Conservation (phyloP, 306 rosid genomes). For the Cucurbita argyrosperma region DNA sequence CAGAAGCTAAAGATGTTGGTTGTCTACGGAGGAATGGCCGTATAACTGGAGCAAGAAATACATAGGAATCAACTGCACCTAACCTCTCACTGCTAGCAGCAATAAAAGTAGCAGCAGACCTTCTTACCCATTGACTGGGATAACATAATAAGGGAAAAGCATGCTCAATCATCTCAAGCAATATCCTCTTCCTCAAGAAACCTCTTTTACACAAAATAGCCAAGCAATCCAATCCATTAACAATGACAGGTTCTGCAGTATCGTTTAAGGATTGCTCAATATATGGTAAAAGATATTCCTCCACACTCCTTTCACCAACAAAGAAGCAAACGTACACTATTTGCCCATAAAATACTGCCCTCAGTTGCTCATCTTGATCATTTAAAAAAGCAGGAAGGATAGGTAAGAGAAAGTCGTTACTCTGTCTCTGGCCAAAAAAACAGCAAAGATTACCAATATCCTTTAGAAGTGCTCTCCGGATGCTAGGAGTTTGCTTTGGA, state of each 20-base stretch:
- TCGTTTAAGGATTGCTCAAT: slow-evolving; percentile 93
- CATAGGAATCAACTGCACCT: slow-evolving; percentile 91
- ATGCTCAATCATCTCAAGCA: slow-evolving; percentile 85
- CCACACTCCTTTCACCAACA: slow-evolving; percentile 97
- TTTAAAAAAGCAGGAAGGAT: slow-evolving; percentile 92
- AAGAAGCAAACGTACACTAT: slow-evolving; percentile 92
- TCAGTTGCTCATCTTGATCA: slow-evolving; percentile 83
- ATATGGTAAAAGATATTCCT: slow-evolving; percentile 94
- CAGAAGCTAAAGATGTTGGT: slow-evolving; percentile 84
- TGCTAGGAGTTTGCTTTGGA: slow-evolving; percentile 96
- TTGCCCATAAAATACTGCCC: slow-evolving; percentile 81
- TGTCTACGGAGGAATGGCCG: slow-evolving; percentile 76
- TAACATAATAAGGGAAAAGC: slow-evolving; percentile 82
- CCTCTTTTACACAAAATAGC: slow-evolving; percentile 65
- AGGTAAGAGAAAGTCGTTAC: slow-evolving; percentile 88
- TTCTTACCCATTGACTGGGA: slow-evolving; percentile 85
- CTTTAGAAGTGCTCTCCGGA: slow-evolving; percentile 92
- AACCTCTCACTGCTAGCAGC: slow-evolving; percentile 81
- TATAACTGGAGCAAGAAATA: slow-evolving; percentile 83
- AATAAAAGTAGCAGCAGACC: slow-evolving; percentile 77
- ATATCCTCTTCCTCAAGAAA: slow-evolving; percentile 72
- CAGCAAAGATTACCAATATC: slow-evolving; percentile 80
- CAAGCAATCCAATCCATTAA: slow-evolving; percentile 78
- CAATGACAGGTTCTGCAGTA: slow-evolving; percentile 65
- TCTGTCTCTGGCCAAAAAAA: slow-evolving; percentile 94